Percentiles rank a stretch among this genome's conserved stretches.
These are phyloP conservation scores for Anaeromyces robustus DNA, from an alignment of 192 early-diverging fungal species.

Conservation along the genomic window DNA sequence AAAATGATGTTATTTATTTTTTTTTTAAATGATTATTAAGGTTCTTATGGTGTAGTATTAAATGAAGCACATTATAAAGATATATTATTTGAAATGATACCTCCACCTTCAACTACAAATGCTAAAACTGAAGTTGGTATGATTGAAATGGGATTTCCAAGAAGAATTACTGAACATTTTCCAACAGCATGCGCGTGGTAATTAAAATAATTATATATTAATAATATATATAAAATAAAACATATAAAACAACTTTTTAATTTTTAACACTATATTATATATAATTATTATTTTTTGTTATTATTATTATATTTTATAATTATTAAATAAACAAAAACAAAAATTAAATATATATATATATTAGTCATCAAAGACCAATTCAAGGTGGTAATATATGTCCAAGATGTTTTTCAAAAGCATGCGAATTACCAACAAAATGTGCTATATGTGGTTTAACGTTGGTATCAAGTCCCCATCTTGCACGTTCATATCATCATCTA, in stretches of 20 bases:
- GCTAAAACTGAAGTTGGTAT: slow-evolving; percentile 9
- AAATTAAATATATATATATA: no score
- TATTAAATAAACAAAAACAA: no score
- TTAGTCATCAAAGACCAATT: slow-evolving; percentile 50
- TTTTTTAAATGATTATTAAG: slow-evolving; percentile 18
- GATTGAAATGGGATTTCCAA: slow-evolving; percentile 89
- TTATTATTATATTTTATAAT: no score
- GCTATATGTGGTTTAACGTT: slow-evolving; percentile 75
- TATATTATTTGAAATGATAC: slow-evolving; percentile 63
- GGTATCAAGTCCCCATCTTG: slow-evolving; percentile 77
- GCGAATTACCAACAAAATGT: slow-evolving; percentile 82
- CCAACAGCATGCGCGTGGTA: slow-evolving; percentile 70
- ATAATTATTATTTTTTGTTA: no score
- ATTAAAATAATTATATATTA: neutral
- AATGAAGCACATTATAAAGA: slow-evolving; percentile 76
- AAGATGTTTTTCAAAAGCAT: slow-evolving; percentile 61
- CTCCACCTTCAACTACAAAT: slow-evolving; percentile 65
- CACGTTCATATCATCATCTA: slow-evolving; percentile 84
- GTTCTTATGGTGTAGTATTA: slow-evolving; percentile 62
- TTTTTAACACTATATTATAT: no score
- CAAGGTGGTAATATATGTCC: slow-evolving; percentile 73
- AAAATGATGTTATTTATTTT: no score
- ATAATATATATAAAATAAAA: slow-evolving; percentile 2
- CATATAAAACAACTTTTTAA: no score
- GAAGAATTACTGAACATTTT: slow-evolving; percentile 21